Base-by-base conservation (phyloP, 352 stramenopile genomes). In the Pythium vanterpoolii region DNA sequence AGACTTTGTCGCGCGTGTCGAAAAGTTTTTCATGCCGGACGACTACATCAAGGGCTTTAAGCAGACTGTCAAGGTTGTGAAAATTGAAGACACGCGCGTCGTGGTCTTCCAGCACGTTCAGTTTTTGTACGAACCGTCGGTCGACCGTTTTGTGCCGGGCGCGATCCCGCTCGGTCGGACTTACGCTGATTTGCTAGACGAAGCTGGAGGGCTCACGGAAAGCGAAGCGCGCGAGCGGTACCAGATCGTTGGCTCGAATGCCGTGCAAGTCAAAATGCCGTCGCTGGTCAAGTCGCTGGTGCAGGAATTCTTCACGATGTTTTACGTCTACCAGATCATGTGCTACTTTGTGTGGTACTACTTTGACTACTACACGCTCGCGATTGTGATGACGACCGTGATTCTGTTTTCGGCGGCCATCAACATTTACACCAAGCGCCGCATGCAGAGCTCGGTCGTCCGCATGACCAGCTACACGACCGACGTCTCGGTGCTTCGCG, bases 321-420 rank as follows among this genome's bases (percentile, higher is more conserved):
- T 89, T 60, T 89, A 90, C 68, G 76, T 90, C 51, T 90, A 90
- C 60, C 77, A 90, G 87, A 64, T 96, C 81, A 79, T 95, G 84
- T 73, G 90, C 73, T 74, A 97, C 85, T 74, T 80, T 76, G 77
- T 87, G 8, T 90, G 78, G 78, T 89, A 82, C 63, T 90, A 85
- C 61, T 86, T 75, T 1, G 67, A 79, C 64, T 89, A 89, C 68
- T 77, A 69, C 11, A 81, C 67, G 65, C 71, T 90, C 18, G 82
- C 66, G 5, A 58, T 76, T 26, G 60, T 90, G 19, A 89, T 83
- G 63, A 87, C 76, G 21, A 65, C 75, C 6, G 73, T 90, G 21
- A 88, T 89, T 36, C 58, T 34, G 19, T 21, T 60, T 14, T 84
- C n/a, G 40, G 77, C 21, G 63, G 44, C 61, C 3, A 72, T 87